Conservation (phyloP, 176 grass and related monocot species). For the Panicum miliaceum region DNA sequence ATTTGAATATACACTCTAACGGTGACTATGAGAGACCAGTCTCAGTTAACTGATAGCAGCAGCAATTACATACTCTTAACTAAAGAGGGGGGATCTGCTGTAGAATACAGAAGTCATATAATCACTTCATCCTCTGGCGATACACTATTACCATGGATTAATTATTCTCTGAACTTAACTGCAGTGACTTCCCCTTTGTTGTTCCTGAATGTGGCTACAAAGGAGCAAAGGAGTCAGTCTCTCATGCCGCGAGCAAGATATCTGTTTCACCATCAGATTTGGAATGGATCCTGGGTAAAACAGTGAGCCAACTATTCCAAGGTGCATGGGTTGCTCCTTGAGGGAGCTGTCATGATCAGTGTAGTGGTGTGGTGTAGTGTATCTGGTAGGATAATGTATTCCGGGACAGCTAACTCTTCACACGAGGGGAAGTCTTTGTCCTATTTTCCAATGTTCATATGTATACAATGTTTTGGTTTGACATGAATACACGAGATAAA, state of each 20-base stretch:
- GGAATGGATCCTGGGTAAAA: conserved; percentile 77
- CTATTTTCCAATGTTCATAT: neutral
- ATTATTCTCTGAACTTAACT: conserved; percentile 32
- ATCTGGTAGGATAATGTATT: neutral
- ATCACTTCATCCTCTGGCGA: neutral
- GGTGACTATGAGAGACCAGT: neutral
- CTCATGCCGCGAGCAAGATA: conserved; percentile 51
- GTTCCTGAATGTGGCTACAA: conserved; percentile 83
- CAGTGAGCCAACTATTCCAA: conserved; percentile 58
- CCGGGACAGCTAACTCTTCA: neutral
- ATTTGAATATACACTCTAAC: conserved; percentile 5
- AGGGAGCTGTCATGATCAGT: neutral
- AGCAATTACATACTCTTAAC: neutral
- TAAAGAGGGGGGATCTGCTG: neutral
- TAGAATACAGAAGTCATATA: neutral
- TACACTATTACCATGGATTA: neutral
- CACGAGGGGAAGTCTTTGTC: neutral
- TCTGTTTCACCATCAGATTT: conserved; percentile 54
- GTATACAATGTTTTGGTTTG: neutral
- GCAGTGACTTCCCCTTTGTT: conserved; percentile 84
- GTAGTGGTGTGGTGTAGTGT: neutral
- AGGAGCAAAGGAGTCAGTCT: conserved; percentile 64
- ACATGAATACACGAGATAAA: neutral
- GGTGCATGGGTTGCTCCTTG: conserved; percentile 51
- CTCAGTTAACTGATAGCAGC: neutral